A percentile compares a stretch with the other conserved stretches of the same genome.
Evolutionary conservation across 1,284 basidiomycete species (phyloP).

Genomic region (Boletellus deceptivus): DNA sequence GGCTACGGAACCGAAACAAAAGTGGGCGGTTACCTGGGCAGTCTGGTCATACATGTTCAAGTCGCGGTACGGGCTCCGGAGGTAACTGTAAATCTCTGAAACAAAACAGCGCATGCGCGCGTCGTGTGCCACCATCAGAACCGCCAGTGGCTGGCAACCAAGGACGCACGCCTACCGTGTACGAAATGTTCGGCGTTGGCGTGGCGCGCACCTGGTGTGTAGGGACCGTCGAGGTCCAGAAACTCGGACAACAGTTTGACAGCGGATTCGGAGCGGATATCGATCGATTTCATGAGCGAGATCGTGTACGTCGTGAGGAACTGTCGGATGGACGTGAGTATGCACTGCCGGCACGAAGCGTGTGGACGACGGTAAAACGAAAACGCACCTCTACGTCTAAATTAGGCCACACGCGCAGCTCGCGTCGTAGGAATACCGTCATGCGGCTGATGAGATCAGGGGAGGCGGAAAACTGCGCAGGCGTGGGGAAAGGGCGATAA

Average conservation of each 20-base stretch:
- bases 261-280: slow-evolving; percentile 84
- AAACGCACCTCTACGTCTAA: slow-evolving; percentile 75
- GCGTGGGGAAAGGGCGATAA: slow-evolving; percentile 79
- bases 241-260: slow-evolving; percentile 81
- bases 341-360: slow-evolving; percentile 7
- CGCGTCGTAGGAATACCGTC: slow-evolving; percentile 77
- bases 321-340: slow-evolving; percentile 33
- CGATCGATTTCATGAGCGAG: slow-evolving; percentile 82
- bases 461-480: slow-evolving; percentile 74
- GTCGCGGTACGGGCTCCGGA: slow-evolving; percentile 82
- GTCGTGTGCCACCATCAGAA: slow-evolving; percentile 4
- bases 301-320: slow-evolving; percentile 79
- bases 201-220: slow-evolving; percentile 52
- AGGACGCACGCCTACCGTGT: slow-evolving; percentile 58
- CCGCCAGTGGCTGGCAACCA: background rate
- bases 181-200: slow-evolving; percentile 85
- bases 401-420: slow-evolving; percentile 79
- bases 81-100: slow-evolving; percentile 79
- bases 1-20: background rate
- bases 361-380: background rate
- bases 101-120: background rate
- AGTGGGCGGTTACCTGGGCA: slow-evolving; percentile 61
- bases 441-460: slow-evolving; percentile 71
- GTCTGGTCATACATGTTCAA: slow-evolving; percentile 75
- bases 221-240: slow-evolving; percentile 69